Evolutionary conservation across 176 grass and related monocot genomes (phyloP).

Genomic region (Elaeis guineensis): DNA sequence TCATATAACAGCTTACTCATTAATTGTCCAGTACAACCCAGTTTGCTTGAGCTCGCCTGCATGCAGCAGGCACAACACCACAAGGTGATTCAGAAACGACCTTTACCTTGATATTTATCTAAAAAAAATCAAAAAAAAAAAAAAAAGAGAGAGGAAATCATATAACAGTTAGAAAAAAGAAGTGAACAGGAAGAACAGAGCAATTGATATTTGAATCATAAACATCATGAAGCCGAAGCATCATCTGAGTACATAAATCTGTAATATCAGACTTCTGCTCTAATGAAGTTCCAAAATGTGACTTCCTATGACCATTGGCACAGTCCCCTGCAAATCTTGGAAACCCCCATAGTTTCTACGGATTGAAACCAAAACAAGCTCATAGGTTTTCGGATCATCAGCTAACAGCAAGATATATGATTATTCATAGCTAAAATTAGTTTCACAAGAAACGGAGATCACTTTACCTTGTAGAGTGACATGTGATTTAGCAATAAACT

Average conservation of each 20-base stretch:
- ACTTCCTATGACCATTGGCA: conserved; percentile 73
- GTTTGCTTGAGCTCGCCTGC: conserved; percentile 72
- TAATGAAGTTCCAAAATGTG: conserved; percentile 19
- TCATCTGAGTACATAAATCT: conserved; percentile 70
- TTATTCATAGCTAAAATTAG: conserved; percentile 1
- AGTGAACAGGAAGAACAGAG: conserved; percentile 9
- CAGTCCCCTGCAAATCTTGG: conserved; percentile 85
- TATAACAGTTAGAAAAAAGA: not conserved
- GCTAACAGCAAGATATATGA: conserved; percentile 1
- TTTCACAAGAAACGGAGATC: not conserved
- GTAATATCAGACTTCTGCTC: conserved; percentile 83
- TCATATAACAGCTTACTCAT: conserved; percentile 7
- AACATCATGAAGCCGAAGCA: conserved; percentile 48
- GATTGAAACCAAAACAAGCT: conserved; percentile 1
- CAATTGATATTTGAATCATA: conserved; percentile 55
- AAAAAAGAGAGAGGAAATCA: not conserved
- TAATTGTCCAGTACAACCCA: conserved; percentile 99
- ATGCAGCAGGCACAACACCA: conserved; percentile 79
- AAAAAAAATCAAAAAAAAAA: no score
- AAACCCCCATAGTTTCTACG: conserved; percentile 83
- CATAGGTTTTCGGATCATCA: conserved; percentile 14
- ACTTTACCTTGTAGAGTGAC: no score
- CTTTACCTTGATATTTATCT: conserved; percentile 80
- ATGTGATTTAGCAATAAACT: no score
- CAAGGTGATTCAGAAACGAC: conserved; percentile 72